These are phyloP conservation scores for Umbelopsis sp. DNA, from an alignment of 371 early-diverging fungal genomes.

Conservation along the genomic window DNA sequence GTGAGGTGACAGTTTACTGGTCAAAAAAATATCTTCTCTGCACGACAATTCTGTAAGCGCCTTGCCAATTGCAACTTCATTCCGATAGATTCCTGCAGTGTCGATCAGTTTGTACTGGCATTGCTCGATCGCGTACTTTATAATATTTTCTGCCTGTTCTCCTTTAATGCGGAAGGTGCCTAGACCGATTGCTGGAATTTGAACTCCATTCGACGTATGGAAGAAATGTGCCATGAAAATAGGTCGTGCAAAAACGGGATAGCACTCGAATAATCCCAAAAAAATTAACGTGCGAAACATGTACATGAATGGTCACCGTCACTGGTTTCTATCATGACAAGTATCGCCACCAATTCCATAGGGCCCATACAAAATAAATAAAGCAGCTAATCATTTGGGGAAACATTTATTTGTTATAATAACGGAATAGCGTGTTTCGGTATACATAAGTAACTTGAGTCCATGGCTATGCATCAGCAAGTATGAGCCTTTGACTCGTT, in stretches of 20 bases:
- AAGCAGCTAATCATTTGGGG: no score
- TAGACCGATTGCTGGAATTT: background rate
- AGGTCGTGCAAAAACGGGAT: background rate
- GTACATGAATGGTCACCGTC: no score
- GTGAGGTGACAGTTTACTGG: slow-evolving; percentile 6
- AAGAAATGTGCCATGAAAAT: background rate
- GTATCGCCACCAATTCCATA: no score
- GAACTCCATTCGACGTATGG: background rate
- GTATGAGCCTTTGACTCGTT: no score
- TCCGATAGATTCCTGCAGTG: slow-evolving; percentile 10
- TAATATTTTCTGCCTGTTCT: slow-evolving; percentile 1
- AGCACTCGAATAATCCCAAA: background rate
- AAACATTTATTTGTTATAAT: no score
- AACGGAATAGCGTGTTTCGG: no score
- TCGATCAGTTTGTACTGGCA: slow-evolving; percentile 4
- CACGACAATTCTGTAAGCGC: background rate
- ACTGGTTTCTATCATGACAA: no score
- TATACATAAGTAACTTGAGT: no score
- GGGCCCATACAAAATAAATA: no score
- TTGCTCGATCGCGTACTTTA: background rate
- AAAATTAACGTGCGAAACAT: no score
- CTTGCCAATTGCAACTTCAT: slow-evolving; percentile 12
- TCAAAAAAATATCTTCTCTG: background rate
- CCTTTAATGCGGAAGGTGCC: slow-evolving; percentile 6
- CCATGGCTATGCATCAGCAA: no score